Conservation (phyloP, 306 rosid species). For the Dalbergia cochinchinensis region DNA sequence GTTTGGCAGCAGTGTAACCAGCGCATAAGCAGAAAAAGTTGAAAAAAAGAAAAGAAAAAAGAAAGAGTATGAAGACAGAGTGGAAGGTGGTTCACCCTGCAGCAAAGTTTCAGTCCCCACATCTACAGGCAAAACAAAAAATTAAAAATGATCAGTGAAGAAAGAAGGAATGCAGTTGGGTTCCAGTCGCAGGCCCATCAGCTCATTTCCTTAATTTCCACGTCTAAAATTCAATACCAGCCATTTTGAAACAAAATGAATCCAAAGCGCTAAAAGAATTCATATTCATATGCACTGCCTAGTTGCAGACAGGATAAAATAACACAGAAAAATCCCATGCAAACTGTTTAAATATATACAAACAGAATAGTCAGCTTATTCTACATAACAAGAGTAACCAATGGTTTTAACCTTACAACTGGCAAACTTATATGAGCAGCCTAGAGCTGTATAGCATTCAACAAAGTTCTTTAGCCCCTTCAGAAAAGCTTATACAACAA, state of each 20-base stretch:
- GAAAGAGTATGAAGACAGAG: too few relatives aligned
- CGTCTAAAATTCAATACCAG: too few relatives aligned
- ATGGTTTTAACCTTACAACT: neutral
- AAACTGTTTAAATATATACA: neutral
- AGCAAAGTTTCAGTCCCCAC: too few relatives aligned
- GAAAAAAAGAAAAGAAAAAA: neutral
- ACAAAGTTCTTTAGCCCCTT: neutral
- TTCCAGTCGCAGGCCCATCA: neutral
- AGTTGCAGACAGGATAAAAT: constrained; percentile 9
- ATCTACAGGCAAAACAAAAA: too few relatives aligned
- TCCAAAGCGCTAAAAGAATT: neutral
- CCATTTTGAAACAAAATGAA: neutral
- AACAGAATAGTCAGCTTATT: neutral
- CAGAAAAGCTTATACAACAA: neutral
- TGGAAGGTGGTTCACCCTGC: too few relatives aligned
- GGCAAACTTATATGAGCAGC: neutral
- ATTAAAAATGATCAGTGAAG: too few relatives aligned
- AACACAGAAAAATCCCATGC: constrained; percentile 6
- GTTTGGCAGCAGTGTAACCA: neutral
- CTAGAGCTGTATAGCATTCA: neutral
- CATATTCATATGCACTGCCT: neutral
- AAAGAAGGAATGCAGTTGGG: neutral
- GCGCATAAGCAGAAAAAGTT: neutral
- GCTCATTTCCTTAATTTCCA: neutral
- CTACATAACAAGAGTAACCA: neutral